Base-by-base conservation (phyloP, 192 early-diverging fungal genomes). In the Endogone sp. region DNA sequence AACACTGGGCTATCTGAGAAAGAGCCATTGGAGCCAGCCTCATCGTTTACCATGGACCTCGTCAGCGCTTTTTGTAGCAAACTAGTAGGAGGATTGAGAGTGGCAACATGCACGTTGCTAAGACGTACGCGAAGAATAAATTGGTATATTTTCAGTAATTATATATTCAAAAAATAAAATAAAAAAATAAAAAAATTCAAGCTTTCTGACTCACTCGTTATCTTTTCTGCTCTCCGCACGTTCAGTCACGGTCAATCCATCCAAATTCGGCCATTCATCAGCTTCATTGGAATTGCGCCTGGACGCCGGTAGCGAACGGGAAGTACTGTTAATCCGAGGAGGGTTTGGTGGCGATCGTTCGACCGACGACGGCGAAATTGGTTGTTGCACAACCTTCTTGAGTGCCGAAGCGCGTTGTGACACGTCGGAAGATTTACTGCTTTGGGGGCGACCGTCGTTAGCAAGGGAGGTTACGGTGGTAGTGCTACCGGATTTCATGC, bases 221-320 rank as follows among this genome's bases (percentile, higher is more conserved):
- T 60, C 32, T 22, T n/a, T 63, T 23, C 70, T 77, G 57, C 74
- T 73, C 32, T 74, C 72, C 4, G 60, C 25, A 30, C 59, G 67
- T 44, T 62, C 65, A 29, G 57, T 65, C 28, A 80, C 66, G 63
- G 78, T 71, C 59, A 77, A 28, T 71, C 73, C 82, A 29, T 73
- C 72, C 72, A 77, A 72, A 29, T 80, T 71, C 25, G 76, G 66
- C 69, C 66, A 76, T 20, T 73, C 32, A 32, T 57, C 82, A 62
- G 84, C 84, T 67, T 90, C 87, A 29, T 82, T 82, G 54, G 91
- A 92, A 71, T 90, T 92, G 75, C 89, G 88, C 44, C 89, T 81
- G 22, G 91, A 90, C 10, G 77, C 81, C 20, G 91, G 88, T 8
- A 90, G 79, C 55, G 90, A 92, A 56, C 83, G 83, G 30, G 78